A percentile compares a stretch with the other conserved stretches of the same genome.
Conservation (phyloP, 176 grass and related monocot species). For the Avena insularis region DNA sequence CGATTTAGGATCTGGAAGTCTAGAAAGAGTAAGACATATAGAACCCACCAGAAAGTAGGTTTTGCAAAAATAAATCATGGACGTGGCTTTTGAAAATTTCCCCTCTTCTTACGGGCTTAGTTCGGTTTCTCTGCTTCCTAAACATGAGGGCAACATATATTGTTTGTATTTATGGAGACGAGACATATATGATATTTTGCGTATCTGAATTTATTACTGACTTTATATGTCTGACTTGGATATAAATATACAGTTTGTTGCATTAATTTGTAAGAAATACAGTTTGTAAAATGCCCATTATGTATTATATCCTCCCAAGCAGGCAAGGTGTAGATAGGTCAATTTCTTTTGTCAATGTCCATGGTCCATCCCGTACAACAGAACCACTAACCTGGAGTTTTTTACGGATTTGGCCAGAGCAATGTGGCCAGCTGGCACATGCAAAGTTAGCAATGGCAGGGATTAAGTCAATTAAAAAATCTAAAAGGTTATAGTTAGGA, state of each 20-base stretch:
- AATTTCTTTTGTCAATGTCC: conserved; percentile 7
- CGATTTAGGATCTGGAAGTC: background rate
- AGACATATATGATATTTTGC: background rate
- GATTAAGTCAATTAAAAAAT: conserved; percentile 2
- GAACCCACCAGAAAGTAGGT: background rate
- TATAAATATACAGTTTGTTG: conserved; percentile 2
- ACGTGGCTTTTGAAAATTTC: background rate
- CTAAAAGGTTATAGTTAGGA: background rate
- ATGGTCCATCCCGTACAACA: conserved; percentile 9
- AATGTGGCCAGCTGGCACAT: background rate
- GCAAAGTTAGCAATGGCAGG: background rate
- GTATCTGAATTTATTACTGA: background rate
- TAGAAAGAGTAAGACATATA: background rate
- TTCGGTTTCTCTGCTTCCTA: background rate
- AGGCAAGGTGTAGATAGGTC: conserved; percentile 2
- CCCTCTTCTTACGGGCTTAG: background rate
- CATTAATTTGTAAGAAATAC: conserved; percentile 5
- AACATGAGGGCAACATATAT: background rate
- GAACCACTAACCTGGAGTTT: background rate
- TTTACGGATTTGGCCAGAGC: conserved; percentile 1
- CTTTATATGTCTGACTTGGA: background rate
- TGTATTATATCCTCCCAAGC: background rate
- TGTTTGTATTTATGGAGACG: conserved; percentile 9
- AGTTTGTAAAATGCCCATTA: conserved; percentile 9
- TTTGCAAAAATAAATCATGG: conserved; percentile 12